Evolutionary conservation across 108 stramenopile species (phyloP).

Genomic region (Licmophora abbreviata): DNA sequence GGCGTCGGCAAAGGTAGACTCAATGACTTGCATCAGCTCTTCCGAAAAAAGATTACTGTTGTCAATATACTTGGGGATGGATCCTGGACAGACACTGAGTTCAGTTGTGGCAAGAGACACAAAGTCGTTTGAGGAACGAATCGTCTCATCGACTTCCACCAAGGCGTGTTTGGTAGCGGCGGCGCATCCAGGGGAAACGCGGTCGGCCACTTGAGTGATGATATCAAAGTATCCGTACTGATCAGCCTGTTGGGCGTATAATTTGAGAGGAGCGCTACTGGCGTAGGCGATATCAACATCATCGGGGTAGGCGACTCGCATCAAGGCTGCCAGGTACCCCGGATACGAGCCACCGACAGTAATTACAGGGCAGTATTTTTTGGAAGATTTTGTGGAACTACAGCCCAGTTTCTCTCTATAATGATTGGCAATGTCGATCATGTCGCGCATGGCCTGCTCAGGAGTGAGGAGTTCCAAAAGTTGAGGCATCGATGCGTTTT

Average conservation of each 20-base stretch:
- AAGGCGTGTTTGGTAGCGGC: constrained; percentile 21
- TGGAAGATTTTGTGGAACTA: constrained; percentile 19
- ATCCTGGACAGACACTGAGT: constrained; percentile 29
- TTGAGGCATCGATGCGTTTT: constrained; percentile 21
- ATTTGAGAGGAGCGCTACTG: constrained; percentile 59
- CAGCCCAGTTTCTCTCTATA: constrained; percentile 29
- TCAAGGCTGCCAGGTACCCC: constrained; percentile 66
- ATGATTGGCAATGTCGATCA: background rate
- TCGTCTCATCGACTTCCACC: constrained; percentile 8
- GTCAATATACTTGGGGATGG: constrained; percentile 44
- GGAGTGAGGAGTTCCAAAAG: constrained; percentile 35
- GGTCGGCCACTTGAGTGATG: constrained; percentile 51
- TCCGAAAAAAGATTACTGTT: constrained; percentile 21
- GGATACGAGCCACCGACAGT: constrained; percentile 76
- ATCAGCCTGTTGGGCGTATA: constrained; percentile 65
- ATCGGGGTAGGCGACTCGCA: constrained; percentile 51
- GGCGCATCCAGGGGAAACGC: constrained; percentile 24
- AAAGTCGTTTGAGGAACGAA: background rate
- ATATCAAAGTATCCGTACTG: constrained; percentile 62
- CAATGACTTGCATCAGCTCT: constrained; percentile 67
- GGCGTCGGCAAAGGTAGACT: constrained; percentile 74
- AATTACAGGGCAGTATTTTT: constrained; percentile 66
- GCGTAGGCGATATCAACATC: constrained; percentile 72
- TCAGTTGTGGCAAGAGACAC: constrained; percentile 2
- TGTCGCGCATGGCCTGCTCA: constrained; percentile 44